A percentile compares a stretch with the other conserved stretches of the same genome.
phyloP scores from a whole-genome alignment of 2,329 filamentous ascomycete species.

The Pezicula carpinea region DNA sequence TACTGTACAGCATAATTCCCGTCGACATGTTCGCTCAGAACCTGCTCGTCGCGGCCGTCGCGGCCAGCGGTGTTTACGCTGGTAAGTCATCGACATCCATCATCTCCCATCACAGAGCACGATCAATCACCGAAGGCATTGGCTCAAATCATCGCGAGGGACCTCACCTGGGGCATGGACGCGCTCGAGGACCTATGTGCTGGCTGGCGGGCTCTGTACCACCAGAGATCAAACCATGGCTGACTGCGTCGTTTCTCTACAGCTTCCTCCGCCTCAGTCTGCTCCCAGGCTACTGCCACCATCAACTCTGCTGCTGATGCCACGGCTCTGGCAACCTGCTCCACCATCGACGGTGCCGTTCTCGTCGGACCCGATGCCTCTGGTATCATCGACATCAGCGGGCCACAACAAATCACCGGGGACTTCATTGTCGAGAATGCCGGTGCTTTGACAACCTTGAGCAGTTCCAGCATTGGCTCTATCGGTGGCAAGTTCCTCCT shows the following conservation, averaged over 20 bases:
- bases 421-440: slow-evolving; percentile 55
- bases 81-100: slow-evolving; percentile 17
- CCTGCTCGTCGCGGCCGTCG: slow-evolving; percentile 18
- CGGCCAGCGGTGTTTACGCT: slow-evolving; percentile 17
- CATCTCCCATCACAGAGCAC: background rate
- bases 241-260: background rate
- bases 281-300: slow-evolving; percentile 26
- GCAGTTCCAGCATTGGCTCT: slow-evolving; percentile 53
- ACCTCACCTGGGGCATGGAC: no score
- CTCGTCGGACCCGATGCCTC: slow-evolving; percentile 27
- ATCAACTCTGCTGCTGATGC: slow-evolving; percentile 27
- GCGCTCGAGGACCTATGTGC: background rate
- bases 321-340: slow-evolving; percentile 20
- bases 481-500: slow-evolving; percentile 71
- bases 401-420: slow-evolving; percentile 51
- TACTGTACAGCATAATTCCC: slow-evolving; percentile 19
- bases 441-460: slow-evolving; percentile 59
- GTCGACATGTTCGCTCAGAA: slow-evolving; percentile 22
- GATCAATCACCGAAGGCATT: background rate
- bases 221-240: background rate
- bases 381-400: slow-evolving; percentile 51
- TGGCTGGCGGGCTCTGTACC: background rate
- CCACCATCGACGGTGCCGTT: slow-evolving; percentile 27
- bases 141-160: background rate
- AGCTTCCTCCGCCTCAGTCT: slow-evolving; percentile 12